phyloP scores from a whole-genome alignment of 1,284 basidiomycete genomes.

The Melampsora americana region DNA sequence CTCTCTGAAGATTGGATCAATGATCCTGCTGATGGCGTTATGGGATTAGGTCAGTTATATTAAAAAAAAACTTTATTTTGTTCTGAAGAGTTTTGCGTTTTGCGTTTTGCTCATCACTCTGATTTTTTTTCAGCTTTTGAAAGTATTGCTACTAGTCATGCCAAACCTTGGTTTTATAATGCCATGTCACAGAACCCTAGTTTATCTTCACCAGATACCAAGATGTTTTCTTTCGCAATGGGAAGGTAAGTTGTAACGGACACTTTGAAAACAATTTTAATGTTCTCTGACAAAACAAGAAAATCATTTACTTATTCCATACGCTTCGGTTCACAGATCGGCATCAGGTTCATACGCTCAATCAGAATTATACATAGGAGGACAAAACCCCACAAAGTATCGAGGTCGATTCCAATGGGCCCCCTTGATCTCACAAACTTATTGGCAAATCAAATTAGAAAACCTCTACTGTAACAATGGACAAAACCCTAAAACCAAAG shows the following conservation, averaged over 20 bases:
- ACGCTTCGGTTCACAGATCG: not conserved
- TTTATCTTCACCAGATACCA: conserved; percentile 10
- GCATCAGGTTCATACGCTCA: conserved; percentile 18
- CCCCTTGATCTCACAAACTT: conserved; percentile 31
- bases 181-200: conserved; percentile 27
- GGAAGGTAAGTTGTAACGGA: conserved; percentile 20
- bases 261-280: not conserved
- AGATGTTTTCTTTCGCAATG: conserved; percentile 43
- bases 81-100: no score
- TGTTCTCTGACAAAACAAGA: no score
- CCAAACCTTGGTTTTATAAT: conserved; percentile 43
- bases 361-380: conserved; percentile 39
- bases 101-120: not conserved
- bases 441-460: conserved; percentile 33
- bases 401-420: conserved; percentile 31
- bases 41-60: conserved; percentile 35
- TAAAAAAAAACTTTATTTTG: not conserved
- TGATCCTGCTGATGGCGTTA: conserved; percentile 44
- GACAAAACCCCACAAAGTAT: conserved; percentile 32
- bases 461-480: conserved; percentile 39
- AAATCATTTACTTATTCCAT: not conserved
- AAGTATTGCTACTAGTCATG: conserved; percentile 36
- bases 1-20: conserved; percentile 42
- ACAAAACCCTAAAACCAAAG: conserved; percentile 8
- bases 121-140: conserved; percentile 30